These are phyloP conservation scores for Elsinoe arachidis DNA, from an alignment of 2,329 filamentous ascomycete genomes.

Conservation along the genomic window DNA sequence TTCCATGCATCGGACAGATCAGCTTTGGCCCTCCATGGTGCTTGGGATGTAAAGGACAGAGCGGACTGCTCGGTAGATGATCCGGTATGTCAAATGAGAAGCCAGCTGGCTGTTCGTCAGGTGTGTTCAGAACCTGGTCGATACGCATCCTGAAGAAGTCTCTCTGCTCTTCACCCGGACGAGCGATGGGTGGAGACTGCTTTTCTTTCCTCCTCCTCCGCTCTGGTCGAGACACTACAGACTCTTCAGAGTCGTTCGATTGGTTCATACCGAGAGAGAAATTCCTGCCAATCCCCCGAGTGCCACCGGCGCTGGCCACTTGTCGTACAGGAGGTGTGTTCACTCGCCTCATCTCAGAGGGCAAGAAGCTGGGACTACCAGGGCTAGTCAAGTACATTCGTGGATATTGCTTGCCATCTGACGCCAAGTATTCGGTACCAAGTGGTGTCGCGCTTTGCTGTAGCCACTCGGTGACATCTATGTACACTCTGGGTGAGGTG, in stretches of 20 bases:
- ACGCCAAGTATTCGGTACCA: not conserved
- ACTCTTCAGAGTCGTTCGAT: not conserved
- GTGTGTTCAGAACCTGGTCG: slow-evolving; percentile 9
- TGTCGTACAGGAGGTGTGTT: slow-evolving; percentile 23
- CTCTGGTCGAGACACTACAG: not conserved
- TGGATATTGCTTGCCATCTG: slow-evolving; percentile 7
- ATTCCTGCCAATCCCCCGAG: slow-evolving; percentile 15
- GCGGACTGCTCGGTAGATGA: slow-evolving; percentile 34
- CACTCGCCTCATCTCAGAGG: slow-evolving; percentile 21
- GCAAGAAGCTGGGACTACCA: slow-evolving; percentile 15
- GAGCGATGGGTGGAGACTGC: not conserved
- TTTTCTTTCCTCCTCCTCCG: slow-evolving; percentile 1
- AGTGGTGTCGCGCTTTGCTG: not conserved
- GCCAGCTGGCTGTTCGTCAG: slow-evolving; percentile 14
- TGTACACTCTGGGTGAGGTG: not conserved
- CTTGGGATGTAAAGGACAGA: slow-evolving; percentile 29
- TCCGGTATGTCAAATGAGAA: slow-evolving; percentile 34
- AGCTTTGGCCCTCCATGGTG: slow-evolving; percentile 11
- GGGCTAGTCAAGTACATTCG: not conserved
- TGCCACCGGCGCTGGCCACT: slow-evolving; percentile 13
- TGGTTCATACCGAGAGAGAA: slow-evolving; percentile 20
- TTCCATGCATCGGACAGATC: slow-evolving; percentile 16
- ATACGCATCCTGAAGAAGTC: slow-evolving; percentile 15
- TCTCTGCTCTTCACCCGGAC: not conserved
- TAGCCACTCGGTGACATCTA: slow-evolving; percentile 7